phyloP scores from a whole-genome alignment of 352 stramenopile genomes.

The Hyaloperonospora arabidopsidis region DNA sequence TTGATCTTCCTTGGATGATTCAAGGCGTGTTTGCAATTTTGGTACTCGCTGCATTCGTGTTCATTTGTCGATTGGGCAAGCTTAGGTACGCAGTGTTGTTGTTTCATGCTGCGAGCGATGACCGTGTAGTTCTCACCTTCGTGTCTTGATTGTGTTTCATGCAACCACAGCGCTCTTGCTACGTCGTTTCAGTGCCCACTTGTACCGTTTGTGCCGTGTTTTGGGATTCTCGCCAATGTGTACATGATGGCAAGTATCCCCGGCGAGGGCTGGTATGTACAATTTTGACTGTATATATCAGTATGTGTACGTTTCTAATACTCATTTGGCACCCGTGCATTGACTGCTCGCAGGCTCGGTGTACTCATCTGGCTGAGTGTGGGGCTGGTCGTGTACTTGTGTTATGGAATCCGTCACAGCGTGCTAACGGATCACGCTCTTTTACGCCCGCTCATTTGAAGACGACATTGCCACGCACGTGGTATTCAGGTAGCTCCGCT shows the following conservation, averaged over 20 bases:
- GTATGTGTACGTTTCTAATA: not conserved
- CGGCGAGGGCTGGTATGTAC: constrained; percentile 41
- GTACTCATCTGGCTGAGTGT: constrained; percentile 62
- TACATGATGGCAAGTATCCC: constrained; percentile 62
- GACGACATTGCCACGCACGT: not conserved
- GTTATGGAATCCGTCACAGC: constrained; percentile 75
- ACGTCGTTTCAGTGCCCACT: constrained; percentile 54
- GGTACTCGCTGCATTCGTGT: constrained; percentile 37
- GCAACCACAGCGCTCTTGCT: constrained; percentile 13
- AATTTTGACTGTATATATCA: not conserved
- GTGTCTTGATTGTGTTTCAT: constrained; percentile 1
- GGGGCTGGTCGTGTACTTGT: constrained; percentile 62
- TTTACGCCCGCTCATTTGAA: constrained; percentile 28
- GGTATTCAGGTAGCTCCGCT: constrained; percentile 11
- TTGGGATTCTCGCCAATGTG: constrained; percentile 58
- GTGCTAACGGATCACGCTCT: constrained; percentile 28
- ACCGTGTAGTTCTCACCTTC: not conserved
- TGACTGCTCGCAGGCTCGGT: constrained; percentile 38
- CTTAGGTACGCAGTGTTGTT: constrained; percentile 27
- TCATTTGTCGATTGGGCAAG: constrained; percentile 53
- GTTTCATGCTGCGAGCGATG: not conserved
- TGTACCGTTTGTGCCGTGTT: constrained; percentile 49
- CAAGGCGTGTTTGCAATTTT: constrained; percentile 31
- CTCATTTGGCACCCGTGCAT: constrained; percentile 7
- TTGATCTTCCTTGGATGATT: constrained; percentile 48